Evolutionary conservation across 495 filamentous ascomycete genomes (phyloP), one percentile per base, ranked within the genome.

Genomic region (Parathielavia hyrcaniae): DNA sequence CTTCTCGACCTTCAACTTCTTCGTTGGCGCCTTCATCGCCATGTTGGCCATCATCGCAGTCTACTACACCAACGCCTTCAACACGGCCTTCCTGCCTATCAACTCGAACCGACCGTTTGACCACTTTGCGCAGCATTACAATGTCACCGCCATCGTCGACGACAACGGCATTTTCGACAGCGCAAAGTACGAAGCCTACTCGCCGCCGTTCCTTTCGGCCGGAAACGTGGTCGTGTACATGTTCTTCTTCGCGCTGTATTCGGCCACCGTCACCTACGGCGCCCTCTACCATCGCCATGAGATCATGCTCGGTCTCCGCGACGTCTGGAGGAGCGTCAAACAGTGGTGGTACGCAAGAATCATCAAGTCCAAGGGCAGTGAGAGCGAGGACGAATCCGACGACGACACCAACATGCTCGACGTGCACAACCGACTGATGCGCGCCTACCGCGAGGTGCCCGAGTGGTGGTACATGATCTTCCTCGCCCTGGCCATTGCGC

Each of bases 391-490:
- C 8, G 17, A 54, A 14, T 30, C 55, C 32, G 52, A 20, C 38
- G 64, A 71, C 30, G 71, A 71, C 48, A 60, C 65, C 11, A 50
- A 59, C 39, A 19, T 46, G 38, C 57, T 66, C 16, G 66, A 68
- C 43, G 59, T 69, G 10, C 74, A 76, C 61, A 73, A 70, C 61
- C 65, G 73, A 4, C 67, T 75, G 26, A 76, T 76, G 74, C 54
- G 58, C 13, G 59, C 61, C 8, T 76, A 76, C 45, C 54, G 58
- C 26, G 73, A 76, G 50, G 73, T 75, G 0, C 71, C 74, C 6
- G 70, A 76, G 60, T 71, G 70, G 70, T 76, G 74, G 74, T 76
- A 73, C 53, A 61, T 71, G 40, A 64, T 70, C 45, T 55, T 60
- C 19, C 64, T 76, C 14, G 64, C 61, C 22, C 38, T 71, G 8